Evolutionary conservation across 2,329 filamentous ascomycete genomes (phyloP).

Genomic region (Aspergillus brunneoviolaceus): DNA sequence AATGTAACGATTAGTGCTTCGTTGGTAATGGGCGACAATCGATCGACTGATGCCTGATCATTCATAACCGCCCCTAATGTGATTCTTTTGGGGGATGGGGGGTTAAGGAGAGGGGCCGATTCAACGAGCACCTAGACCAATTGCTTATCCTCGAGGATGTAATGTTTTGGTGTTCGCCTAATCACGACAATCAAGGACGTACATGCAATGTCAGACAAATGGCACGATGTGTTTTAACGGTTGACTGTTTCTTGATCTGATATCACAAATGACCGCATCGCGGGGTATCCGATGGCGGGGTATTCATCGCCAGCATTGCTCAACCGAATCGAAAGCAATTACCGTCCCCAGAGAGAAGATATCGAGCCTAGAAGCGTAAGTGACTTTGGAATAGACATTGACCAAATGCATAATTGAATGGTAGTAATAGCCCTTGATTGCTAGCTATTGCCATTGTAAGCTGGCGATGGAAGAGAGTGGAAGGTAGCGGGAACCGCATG

Average conservation of each 20-base stretch:
- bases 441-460: background rate
- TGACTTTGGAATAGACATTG: background rate
- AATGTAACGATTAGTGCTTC: background rate
- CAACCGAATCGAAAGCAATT: background rate
- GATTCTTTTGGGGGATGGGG: too few species aligned
- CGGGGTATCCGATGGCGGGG: constrained; percentile 20
- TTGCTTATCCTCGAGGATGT: background rate
- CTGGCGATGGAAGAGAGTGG: constrained; percentile 21
- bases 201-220: background rate
- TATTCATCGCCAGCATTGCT: constrained; percentile 5
- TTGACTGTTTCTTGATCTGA: background rate
- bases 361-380: too few species aligned
- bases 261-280: constrained; percentile 17
- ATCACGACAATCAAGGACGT: background rate
- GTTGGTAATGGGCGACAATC: background rate
- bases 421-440: background rate
- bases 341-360: background rate
- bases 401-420: background rate
- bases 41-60: background rate
- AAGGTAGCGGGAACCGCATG: constrained; percentile 26
- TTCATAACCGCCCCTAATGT: background rate
- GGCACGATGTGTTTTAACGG: background rate
- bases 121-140: background rate
- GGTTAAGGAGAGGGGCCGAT: background rate
- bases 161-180: background rate